A percentile compares a stretch with the other conserved stretches of the same genome.
Evolutionary conservation across 805 yeast species (phyloP).

Genomic region (Suhomyces sp.): DNA sequence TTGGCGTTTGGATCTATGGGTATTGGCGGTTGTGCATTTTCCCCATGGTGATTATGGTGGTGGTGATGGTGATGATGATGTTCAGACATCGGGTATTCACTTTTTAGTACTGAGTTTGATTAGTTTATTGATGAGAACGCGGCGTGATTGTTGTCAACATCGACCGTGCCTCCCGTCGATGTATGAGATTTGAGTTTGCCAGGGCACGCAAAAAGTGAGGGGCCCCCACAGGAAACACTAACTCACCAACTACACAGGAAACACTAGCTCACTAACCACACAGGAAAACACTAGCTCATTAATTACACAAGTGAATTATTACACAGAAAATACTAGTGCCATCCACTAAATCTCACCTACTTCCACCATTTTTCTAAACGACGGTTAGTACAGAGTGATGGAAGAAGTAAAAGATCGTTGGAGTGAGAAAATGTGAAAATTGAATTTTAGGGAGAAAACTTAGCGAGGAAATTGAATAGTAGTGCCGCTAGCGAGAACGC

Average conservation of each 20-base stretch:
- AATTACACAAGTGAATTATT: too few species aligned
- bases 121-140: neutral
- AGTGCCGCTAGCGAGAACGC: too few species aligned
- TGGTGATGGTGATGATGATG: conserved; percentile 19
- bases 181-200: neutral
- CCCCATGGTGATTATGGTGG: conserved; percentile 16
- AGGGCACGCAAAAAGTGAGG: neutral
- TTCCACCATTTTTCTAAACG: too few species aligned
- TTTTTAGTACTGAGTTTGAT: neutral
- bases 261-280: neutral
- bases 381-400: too few species aligned
- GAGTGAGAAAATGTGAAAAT: too few species aligned
- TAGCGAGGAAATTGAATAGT: too few species aligned
- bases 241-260: too few species aligned
- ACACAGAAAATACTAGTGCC: too few species aligned
- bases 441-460: too few species aligned
- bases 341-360: too few species aligned
- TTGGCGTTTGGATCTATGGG: conserved; percentile 18
- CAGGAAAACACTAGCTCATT: neutral
- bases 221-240: neutral
- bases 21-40: conserved; percentile 2
- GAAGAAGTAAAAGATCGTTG: too few species aligned
- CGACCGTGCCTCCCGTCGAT: neutral
- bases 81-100: neutral
- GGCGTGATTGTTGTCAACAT: neutral